phyloP scores from a whole-genome alignment of 2,329 filamentous ascomycete species.

The Botrytis fabae region DNA sequence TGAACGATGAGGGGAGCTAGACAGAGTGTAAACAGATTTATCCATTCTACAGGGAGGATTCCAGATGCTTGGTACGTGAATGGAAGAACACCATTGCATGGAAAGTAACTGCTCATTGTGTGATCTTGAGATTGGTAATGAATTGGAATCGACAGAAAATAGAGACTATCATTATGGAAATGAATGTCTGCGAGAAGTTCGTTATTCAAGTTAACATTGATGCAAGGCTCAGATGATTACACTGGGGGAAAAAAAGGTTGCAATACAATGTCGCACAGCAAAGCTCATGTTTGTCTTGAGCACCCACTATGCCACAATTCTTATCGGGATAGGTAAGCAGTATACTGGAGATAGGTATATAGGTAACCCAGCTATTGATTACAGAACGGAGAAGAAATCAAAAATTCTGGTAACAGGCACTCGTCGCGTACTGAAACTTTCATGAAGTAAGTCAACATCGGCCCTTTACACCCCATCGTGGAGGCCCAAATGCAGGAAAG shows the following conservation, averaged over 20 bases:
- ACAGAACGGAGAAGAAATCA: background rate
- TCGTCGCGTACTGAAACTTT: background rate
- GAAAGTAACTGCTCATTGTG: background rate
- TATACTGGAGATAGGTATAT: background rate
- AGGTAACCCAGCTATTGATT: background rate
- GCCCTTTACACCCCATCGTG: background rate
- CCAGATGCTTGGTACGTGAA: background rate
- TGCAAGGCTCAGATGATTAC: too few relatives aligned
- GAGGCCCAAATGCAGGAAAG: background rate
- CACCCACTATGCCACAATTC: background rate
- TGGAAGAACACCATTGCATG: background rate
- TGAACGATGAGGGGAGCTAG: background rate
- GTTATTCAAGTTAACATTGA: background rate
- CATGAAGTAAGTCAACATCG: background rate
- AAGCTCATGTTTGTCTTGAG: background rate
- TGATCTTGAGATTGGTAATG: background rate
- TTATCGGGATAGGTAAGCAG: background rate
- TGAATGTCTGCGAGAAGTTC: background rate
- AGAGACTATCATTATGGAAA: background rate
- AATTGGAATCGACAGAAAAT: background rate
- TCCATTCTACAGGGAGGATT: background rate
- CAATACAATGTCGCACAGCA: background rate
- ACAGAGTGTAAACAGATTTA: background rate
- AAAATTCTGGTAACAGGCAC: background rate
- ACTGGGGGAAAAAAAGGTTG: background rate